phyloP scores from a whole-genome alignment of 164 flowering plant genomes.

The Dillenia suffruticosa region DNA sequence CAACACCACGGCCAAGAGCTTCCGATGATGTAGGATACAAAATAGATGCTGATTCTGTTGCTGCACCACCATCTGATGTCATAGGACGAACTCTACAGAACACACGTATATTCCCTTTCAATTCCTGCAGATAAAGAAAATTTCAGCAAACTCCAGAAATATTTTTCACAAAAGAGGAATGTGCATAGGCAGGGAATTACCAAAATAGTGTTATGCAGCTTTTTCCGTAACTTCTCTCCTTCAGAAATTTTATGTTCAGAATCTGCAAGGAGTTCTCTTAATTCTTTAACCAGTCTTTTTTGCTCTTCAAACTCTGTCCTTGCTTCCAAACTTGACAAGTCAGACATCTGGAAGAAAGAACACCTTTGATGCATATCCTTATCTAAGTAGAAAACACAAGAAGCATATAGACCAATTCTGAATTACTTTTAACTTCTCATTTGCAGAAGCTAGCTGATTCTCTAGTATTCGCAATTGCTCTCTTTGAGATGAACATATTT shows the following conservation, averaged over 20 bases:
- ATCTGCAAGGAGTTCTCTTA: constrained; percentile 54
- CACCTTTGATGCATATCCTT: neutral
- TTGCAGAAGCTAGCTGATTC: constrained; percentile 56
- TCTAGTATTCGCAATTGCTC: constrained; percentile 46
- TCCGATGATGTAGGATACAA: constrained; percentile 74
- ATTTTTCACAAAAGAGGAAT: neutral
- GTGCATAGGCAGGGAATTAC: constrained; percentile 23
- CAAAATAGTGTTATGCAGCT: constrained; percentile 86
- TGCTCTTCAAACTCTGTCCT: constrained; percentile 59
- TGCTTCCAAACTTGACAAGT: constrained; percentile 48
- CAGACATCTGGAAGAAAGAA: constrained; percentile 44
- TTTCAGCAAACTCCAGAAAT: neutral
- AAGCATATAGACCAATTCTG: neutral
- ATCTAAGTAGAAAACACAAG: neutral
- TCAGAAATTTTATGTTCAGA: constrained; percentile 72
- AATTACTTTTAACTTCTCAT: constrained; percentile 62
- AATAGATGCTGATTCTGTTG: constrained; percentile 42
- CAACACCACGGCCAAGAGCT: constrained; percentile 73
- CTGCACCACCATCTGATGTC: constrained; percentile 62
- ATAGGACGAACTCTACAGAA: constrained; percentile 95
- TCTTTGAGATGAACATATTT: constrained; percentile 49
- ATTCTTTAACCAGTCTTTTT: constrained; percentile 39
- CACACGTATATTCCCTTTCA: constrained; percentile 95
- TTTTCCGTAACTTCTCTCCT: constrained; percentile 83
- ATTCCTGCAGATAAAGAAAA: constrained; percentile 50